Evolutionary conservation across 371 early-diverging fungal genomes (phyloP).

Genomic region (Basidiobolus meristosporus): DNA sequence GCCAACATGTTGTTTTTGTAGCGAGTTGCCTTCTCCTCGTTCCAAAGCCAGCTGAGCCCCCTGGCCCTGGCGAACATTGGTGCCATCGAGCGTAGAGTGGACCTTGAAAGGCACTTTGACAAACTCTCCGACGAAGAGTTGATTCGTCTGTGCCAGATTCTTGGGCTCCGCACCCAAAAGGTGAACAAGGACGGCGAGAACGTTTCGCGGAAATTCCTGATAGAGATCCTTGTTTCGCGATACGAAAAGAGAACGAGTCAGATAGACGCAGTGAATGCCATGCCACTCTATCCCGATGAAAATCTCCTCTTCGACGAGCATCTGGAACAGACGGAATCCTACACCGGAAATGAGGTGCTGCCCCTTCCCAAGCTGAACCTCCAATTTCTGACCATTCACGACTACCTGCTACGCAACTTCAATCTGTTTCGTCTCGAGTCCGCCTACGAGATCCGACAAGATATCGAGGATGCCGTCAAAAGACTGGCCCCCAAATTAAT

Average conservation of each 20-base stretch:
- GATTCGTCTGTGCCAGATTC: slow-evolving; percentile 20
- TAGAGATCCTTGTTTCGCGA: slow-evolving; percentile 25
- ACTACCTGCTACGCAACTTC: slow-evolving; percentile 75
- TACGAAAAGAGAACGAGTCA: slow-evolving; percentile 43
- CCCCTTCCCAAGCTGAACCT: slow-evolving; percentile 79
- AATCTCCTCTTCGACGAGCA: slow-evolving; percentile 18
- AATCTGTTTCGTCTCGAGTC: slow-evolving; percentile 64
- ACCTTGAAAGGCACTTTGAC: slow-evolving; percentile 30
- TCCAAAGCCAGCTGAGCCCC: slow-evolving; percentile 39
- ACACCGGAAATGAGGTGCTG: slow-evolving; percentile 43
- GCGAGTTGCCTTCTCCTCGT: slow-evolving; percentile 38
- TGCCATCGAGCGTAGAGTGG: slow-evolving; percentile 28
- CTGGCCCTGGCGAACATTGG: slow-evolving; percentile 55
- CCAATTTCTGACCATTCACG: slow-evolving; percentile 81
- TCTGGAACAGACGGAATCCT: slow-evolving; percentile 29
- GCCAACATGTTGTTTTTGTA: slow-evolving; percentile 6
- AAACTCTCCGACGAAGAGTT: slow-evolving; percentile 22
- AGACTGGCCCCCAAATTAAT: slow-evolving; percentile 50
- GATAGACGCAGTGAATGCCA: slow-evolving; percentile 38
- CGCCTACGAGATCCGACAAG: slow-evolving; percentile 64
- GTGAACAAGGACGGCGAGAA: slow-evolving; percentile 11
- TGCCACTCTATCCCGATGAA: slow-evolving; percentile 75
- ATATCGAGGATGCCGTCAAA: slow-evolving; percentile 70
- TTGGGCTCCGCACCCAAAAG: slow-evolving; percentile 31
- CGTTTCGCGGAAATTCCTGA: slow-evolving; percentile 16